Evolutionary conservation across 805 yeast genomes (phyloP).

Genomic region (Ogataea chonburiensis): DNA sequence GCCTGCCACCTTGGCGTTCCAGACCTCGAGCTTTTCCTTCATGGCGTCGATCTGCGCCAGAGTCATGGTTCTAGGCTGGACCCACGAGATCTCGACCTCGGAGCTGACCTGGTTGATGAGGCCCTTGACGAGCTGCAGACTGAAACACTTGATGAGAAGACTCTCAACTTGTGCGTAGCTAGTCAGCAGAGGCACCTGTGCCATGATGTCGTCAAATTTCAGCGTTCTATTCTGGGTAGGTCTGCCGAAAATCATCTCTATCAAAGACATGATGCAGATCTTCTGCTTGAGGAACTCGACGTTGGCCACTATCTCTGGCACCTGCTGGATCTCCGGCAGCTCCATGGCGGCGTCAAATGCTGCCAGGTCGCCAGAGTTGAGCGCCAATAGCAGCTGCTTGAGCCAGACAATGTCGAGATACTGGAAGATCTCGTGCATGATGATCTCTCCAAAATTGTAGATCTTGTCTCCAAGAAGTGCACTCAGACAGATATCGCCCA

Average conservation of each 20-base stretch:
- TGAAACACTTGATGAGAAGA: conserved; percentile 85
- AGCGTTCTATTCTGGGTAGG: conserved; percentile 75
- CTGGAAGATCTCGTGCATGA: conserved; percentile 81
- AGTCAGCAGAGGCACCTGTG: conserved; percentile 58
- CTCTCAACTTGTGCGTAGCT: conserved; percentile 79
- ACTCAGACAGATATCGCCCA: conserved; percentile 76
- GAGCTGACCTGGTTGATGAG: conserved; percentile 82
- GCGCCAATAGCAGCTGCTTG: conserved; percentile 60
- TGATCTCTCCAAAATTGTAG: conserved; percentile 92
- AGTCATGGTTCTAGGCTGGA: conserved; percentile 92
- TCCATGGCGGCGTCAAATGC: conserved; percentile 49
- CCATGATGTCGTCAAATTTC: conserved; percentile 69
- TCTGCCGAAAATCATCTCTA: conserved; percentile 78
- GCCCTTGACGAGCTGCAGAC: conserved; percentile 83
- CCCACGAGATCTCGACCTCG: conserved; percentile 83
- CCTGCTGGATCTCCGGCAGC: conserved; percentile 16
- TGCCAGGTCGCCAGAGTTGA: conserved; percentile 76
- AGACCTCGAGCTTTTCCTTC: conserved; percentile 66
- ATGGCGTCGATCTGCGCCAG: conserved; percentile 73
- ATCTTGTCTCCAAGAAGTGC: conserved; percentile 90
- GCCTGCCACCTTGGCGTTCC: conserved; percentile 74
- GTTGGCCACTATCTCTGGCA: conserved; percentile 44
- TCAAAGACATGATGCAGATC: conserved; percentile 86
- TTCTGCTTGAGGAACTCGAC: conserved; percentile 79
- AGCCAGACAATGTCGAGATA: conserved; percentile 58